These are phyloP conservation scores for Eimeria acervulina DNA, from an alignment of 169 alveolate genomes.

Conservation along the genomic window DNA sequence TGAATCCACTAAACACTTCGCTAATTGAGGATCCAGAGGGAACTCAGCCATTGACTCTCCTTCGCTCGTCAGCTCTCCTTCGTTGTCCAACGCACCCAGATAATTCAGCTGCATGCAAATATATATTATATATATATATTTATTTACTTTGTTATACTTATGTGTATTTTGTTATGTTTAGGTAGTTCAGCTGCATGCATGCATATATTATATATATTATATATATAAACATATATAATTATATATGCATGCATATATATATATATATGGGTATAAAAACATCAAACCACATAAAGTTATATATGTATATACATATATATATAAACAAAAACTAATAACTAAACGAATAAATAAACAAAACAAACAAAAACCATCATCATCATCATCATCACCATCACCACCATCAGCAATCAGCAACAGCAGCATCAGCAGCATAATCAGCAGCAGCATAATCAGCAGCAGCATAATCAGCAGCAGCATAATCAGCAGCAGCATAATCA, in stretches of 20 bases:
- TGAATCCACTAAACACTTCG: constrained; percentile 92
- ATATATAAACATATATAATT: no score
- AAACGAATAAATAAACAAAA: no score
- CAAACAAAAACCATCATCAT: no score
- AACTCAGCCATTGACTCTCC: constrained; percentile 98
- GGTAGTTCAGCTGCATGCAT: no score
- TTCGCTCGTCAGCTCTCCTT: constrained; percentile 97
- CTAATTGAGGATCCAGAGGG: constrained; percentile 99
- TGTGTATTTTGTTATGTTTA: neutral
- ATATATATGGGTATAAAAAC: neutral
- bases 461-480: neutral
- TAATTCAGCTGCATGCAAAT: constrained; percentile 94
- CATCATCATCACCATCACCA: no score
- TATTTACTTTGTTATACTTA: neutral
- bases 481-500: neutral
- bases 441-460: neutral
- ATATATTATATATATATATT: neutral
- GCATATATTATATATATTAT: no score
- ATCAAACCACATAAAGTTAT: neutral
- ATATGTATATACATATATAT: neutral
- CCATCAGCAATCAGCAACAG: no score
- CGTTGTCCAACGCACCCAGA: constrained; percentile 99
- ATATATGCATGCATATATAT: neutral
- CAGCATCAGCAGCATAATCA: no score
- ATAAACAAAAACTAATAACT: no score